Percentiles rank a stretch among this genome's conserved stretches.
Evolutionary conservation across 805 yeast genomes (phyloP).

Genomic region (Lipomyces sp.): DNA sequence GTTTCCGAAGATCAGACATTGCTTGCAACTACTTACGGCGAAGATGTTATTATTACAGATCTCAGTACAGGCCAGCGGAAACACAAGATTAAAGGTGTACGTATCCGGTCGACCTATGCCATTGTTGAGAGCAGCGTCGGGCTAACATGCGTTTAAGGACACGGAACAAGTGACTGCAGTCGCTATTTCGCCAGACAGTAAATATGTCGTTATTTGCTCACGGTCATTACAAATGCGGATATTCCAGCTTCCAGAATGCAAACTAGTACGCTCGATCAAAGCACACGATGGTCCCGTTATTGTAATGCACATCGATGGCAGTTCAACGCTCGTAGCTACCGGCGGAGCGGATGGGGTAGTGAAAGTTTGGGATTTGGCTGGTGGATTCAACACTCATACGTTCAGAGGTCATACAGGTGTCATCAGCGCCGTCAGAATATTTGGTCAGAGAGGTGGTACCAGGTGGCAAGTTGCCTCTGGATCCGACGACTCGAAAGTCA

Average conservation of each 20-base stretch:
- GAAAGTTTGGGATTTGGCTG: conserved; percentile 89
- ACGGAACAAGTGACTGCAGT: conserved; percentile 79
- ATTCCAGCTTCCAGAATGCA: conserved; percentile 52
- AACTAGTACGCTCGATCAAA: conserved; percentile 42
- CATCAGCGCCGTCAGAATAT: conserved; percentile 72
- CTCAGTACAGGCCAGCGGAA: conserved; percentile 60
- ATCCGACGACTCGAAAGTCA: conserved; percentile 59
- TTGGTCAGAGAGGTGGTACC: conserved; percentile 65
- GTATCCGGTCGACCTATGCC: not conserved
- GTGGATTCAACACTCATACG: conserved; percentile 85
- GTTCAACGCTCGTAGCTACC: conserved; percentile 85
- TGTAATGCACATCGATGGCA: conserved; percentile 73
- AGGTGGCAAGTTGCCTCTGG: conserved; percentile 83
- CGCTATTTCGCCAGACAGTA: conserved; percentile 76
- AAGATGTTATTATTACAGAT: conserved; percentile 74
- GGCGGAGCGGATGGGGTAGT: conserved; percentile 96
- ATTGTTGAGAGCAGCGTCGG: not conserved
- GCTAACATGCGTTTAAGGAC: conserved; percentile 47
- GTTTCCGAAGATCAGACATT: conserved; percentile 64
- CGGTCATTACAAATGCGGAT: conserved; percentile 82
- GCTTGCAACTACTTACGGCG: conserved; percentile 79
- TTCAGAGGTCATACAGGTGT: conserved; percentile 93
- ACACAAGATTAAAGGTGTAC: conserved; percentile 71
- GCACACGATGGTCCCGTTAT: conserved; percentile 76
- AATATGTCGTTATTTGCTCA: conserved; percentile 70